phyloP scores from a whole-genome alignment of 2,329 filamentous ascomycete species.

The Phyllosticta citrichinensis region DNA sequence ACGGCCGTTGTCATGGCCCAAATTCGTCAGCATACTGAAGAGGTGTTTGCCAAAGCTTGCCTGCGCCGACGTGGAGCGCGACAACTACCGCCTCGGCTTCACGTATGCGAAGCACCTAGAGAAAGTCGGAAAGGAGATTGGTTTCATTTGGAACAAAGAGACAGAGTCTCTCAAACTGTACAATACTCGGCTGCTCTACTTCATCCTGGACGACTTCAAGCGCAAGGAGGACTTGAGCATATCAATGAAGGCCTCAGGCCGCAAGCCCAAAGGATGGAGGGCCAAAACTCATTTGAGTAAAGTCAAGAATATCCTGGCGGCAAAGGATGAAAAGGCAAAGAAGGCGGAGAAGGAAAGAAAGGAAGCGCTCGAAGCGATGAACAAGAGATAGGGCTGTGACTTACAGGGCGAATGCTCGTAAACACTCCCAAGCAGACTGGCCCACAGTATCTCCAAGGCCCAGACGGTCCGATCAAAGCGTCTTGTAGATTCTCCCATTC shows the following conservation, averaged over 20 bases:
- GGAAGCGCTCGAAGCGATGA: not conserved
- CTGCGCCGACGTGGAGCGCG: too few relatives aligned
- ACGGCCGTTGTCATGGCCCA: too few relatives aligned
- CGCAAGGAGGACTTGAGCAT: not conserved
- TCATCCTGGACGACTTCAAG: not conserved
- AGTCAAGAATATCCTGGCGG: not conserved
- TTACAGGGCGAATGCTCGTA: too few relatives aligned
- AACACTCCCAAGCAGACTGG: too few relatives aligned
- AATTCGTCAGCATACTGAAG: too few relatives aligned
- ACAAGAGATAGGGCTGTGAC: too few relatives aligned
- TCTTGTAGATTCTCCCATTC: too few relatives aligned
- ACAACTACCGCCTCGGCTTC: too few relatives aligned
- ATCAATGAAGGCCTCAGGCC: not conserved
- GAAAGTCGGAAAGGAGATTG: not conserved
- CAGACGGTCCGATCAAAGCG: too few relatives aligned
- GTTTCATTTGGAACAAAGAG: not conserved
- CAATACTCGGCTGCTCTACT: not conserved
- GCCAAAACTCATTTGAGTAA: not conserved
- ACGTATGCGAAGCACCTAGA: not conserved
- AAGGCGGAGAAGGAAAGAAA: not conserved
- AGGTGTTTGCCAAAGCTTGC: too few relatives aligned
- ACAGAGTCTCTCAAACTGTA: not conserved
- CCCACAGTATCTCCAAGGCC: too few relatives aligned
- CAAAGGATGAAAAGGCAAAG: not conserved
- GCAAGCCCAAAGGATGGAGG: not conserved